These are phyloP conservation scores for Cunninghamia lanceolata DNA, from an alignment of 75 land plant genomes.

Conservation along the genomic window DNA sequence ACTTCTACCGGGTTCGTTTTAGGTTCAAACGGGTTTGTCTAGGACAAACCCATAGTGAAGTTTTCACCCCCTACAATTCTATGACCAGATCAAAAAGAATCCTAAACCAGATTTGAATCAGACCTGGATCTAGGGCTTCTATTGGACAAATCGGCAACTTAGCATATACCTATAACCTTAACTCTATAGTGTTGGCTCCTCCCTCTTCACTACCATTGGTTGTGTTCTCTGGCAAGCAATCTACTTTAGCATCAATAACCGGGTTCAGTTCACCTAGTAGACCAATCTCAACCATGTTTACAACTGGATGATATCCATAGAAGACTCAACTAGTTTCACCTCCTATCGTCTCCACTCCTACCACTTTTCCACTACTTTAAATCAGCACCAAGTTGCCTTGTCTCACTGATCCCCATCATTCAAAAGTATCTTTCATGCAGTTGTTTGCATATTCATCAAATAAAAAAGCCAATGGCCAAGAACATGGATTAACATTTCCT, in stretches of 20 bases:
- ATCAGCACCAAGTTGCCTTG: conserved; percentile 40
- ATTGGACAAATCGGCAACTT: too few relatives aligned
- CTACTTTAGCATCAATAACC: conserved; percentile 20
- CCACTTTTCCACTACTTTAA: conserved; percentile 53
- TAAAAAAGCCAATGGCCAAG: neutral
- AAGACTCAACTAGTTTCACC: conserved; percentile 39
- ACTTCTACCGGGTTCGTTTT: too few relatives aligned
- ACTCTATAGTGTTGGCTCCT: conserved; percentile 35
- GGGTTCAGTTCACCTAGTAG: conserved; percentile 15
- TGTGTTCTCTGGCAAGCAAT: conserved; percentile 21
- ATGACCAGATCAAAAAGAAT: too few relatives aligned
- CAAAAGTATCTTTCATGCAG: conserved; percentile 48
- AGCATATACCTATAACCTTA: too few relatives aligned
- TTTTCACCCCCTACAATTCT: too few relatives aligned
- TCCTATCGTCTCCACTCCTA: conserved; percentile 28
- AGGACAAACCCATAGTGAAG: too few relatives aligned
- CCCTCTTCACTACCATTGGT: conserved; percentile 43
- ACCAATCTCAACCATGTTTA: conserved; percentile 18
- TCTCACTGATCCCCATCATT: conserved; percentile 39
- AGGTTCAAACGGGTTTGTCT: too few relatives aligned
- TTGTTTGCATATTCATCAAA: conserved; percentile 30
- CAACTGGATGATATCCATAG: conserved; percentile 28
- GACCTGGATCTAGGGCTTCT: too few relatives aligned
- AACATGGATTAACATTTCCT: conserved; percentile 16
- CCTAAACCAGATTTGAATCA: too few relatives aligned